These are phyloP conservation scores for Diutina mesorugosa DNA, from an alignment of 1,139 yeast species.

Conservation along the genomic window DNA sequence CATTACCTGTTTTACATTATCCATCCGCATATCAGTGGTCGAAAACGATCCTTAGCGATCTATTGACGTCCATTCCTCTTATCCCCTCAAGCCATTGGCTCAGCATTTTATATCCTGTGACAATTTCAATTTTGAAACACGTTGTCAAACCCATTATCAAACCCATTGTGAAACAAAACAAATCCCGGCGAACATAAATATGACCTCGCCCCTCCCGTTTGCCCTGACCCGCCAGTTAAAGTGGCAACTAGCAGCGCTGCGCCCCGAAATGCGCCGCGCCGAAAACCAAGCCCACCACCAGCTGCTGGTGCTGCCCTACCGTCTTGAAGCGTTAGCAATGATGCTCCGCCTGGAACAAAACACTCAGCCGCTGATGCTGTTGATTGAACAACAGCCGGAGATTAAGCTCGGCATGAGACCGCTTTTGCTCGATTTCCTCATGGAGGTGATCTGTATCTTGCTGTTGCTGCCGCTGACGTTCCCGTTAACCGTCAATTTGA, in stretches of 20 bases:
- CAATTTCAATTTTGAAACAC: no score
- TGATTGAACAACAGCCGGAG: conserved; percentile 40
- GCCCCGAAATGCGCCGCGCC: conserved; percentile 2
- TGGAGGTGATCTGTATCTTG: conserved; percentile 40
- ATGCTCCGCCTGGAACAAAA: conserved; percentile 20
- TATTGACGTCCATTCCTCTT: no score
- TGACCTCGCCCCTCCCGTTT: neutral
- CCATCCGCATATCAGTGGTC: no score
- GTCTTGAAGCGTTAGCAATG: conserved; percentile 27
- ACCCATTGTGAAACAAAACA: no score
- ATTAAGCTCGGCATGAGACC: conserved; percentile 38
- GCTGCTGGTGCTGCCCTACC: conserved; percentile 24
- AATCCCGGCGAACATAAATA: neutral
- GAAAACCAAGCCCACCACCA: conserved; percentile 24
- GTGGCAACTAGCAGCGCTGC: neutral
- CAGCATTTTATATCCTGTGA: no score
- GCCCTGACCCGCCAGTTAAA: neutral
- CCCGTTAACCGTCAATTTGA: conserved; percentile 39
- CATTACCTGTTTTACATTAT: no score
- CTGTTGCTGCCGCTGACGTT: conserved; percentile 38
- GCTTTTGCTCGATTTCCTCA: conserved; percentile 35
- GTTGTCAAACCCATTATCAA: no score
- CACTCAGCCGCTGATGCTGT: conserved; percentile 23
- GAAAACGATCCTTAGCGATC: no score
- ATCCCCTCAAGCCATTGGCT: no score